Base-by-base conservation (phyloP, 495 filamentous ascomycete genomes). In the Podospora pseudocomata region DNA sequence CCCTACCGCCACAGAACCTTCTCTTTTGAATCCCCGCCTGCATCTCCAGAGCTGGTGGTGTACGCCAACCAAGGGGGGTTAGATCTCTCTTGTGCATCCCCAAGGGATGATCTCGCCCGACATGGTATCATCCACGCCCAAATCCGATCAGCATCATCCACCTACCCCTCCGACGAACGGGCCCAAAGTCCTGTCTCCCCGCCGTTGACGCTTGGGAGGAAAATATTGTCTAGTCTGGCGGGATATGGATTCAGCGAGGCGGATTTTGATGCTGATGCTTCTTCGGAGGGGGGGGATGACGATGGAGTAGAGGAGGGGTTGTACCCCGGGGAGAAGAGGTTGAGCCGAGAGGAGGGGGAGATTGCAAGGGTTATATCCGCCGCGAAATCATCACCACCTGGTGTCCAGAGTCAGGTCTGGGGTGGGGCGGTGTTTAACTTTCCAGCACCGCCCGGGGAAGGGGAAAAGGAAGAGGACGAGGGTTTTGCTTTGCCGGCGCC, bases 111-210 rank as follows among this genome's bases (percentile, higher is more conserved):
- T 15, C 28, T 63, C 27, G 6, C 54, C 9, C 26, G 23, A 23
- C 23, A 44, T 30, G 65, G 6, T 27, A 26, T 15, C 18, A 49
- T 7, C 30, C 61, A 63, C n/a, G 5, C 61, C n/a, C 65, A 54
- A 5, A 49, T 68, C 19, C 68, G 72, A n/a, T 74, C 68, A 53
- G 65, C 68, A 11, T 76, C 74, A 19, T 76, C 74, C 2, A 70
- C 69, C 11, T 76, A 76, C 62, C 73, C 74, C 1, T 71, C 72
- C 0, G 72, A 76, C 49, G 73, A 23, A 23, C 23, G 72, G 6
- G 60, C 69, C n/a, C 65, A 66, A 3, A 74, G 70, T 27, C 74
- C 68, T 0, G 68, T 60, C 0, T 76, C 74, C 4, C 74, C 74
- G 26, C 74, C 74, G 28, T 49, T 68, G 65, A 74, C 68, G 3